phyloP scores from a whole-genome alignment of 108 stramenopile species.

The Discostella stelligeroides region DNA sequence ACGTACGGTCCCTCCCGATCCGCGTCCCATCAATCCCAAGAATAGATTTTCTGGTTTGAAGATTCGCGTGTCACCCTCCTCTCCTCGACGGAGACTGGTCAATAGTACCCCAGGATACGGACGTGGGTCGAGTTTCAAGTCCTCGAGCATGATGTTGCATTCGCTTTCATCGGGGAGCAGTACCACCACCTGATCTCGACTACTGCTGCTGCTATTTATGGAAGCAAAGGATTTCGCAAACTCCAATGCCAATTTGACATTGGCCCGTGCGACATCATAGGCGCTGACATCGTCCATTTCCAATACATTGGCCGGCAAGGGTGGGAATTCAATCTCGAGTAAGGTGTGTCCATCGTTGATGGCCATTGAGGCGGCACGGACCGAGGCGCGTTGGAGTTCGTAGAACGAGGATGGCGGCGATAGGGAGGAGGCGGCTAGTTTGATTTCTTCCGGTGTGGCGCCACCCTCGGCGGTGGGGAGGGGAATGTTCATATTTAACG shows the following conservation, averaged over 20 bases:
- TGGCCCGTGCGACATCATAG: conserved; percentile 91
- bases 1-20: conserved; percentile 67
- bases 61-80: conserved; percentile 69
- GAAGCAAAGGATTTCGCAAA: conserved; percentile 78
- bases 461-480: conserved; percentile 42
- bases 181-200: conserved; percentile 57
- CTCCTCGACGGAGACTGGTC: conserved; percentile 57
- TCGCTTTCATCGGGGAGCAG: conserved; percentile 85
- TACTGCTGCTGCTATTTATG: conserved; percentile 29
- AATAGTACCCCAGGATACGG: conserved; percentile 71
- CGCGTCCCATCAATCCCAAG: conserved; percentile 78
- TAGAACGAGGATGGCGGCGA: conserved; percentile 73
- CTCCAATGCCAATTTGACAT: conserved; percentile 88
- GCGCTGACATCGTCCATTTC: conserved; percentile 93
- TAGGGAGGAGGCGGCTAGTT: conserved; percentile 56
- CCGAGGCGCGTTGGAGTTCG: conserved; percentile 75
- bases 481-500: conserved; percentile 43
- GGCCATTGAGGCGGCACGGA: conserved; percentile 63
- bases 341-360: conserved; percentile 78
- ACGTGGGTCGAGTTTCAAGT: conserved; percentile 33
- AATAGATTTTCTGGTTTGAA: conserved; percentile 88
- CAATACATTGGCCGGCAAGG: conserved; percentile 85
- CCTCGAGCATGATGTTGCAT: conserved; percentile 70
- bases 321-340: conserved; percentile 93
- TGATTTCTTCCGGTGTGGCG: conserved; percentile 52